Percentiles rank a stretch among this genome's conserved stretches.
phyloP scores from a whole-genome alignment of 1,284 basidiomycete species.

The Ustilago bromivora region DNA sequence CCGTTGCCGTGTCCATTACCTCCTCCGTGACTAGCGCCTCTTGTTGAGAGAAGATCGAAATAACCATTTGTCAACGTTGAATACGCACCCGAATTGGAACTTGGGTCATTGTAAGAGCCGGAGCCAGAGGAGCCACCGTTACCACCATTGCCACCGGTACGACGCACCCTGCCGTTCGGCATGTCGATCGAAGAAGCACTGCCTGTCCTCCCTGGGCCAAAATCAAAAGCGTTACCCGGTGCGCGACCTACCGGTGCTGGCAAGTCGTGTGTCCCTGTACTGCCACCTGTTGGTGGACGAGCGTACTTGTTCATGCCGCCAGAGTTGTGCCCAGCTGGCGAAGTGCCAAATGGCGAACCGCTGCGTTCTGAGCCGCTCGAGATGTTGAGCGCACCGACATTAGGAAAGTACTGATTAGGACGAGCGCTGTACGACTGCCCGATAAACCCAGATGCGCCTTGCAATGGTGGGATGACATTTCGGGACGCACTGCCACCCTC shows the following conservation, averaged over 20 bases:
- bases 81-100: neutral
- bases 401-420: constrained; percentile 12
- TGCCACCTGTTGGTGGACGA: constrained; percentile 13
- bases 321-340: constrained; percentile 17
- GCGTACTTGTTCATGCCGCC: constrained; percentile 18
- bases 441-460: constrained; percentile 42
- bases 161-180: constrained; percentile 21
- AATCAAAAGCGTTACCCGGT: constrained; percentile 47
- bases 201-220: constrained; percentile 36
- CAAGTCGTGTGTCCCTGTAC: constrained; percentile 12
- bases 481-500: constrained; percentile 14
- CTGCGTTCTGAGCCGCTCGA: constrained; percentile 20
- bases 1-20: constrained; percentile 7
- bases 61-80: constrained; percentile 4
- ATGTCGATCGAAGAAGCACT: constrained; percentile 30
- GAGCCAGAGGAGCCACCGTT: constrained; percentile 12
- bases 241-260: constrained; percentile 37
- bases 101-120: constrained; percentile 2
- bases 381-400: constrained; percentile 28
- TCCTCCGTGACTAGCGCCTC: constrained; percentile 4
- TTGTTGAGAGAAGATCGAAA: constrained; percentile 11
- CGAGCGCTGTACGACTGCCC: constrained; percentile 31
- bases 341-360: constrained; percentile 33
- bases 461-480: constrained; percentile 42
- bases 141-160: constrained; percentile 13